phyloP scores from a whole-genome alignment of 345 rosid species.

The Eucalyptus shirleyi region DNA sequence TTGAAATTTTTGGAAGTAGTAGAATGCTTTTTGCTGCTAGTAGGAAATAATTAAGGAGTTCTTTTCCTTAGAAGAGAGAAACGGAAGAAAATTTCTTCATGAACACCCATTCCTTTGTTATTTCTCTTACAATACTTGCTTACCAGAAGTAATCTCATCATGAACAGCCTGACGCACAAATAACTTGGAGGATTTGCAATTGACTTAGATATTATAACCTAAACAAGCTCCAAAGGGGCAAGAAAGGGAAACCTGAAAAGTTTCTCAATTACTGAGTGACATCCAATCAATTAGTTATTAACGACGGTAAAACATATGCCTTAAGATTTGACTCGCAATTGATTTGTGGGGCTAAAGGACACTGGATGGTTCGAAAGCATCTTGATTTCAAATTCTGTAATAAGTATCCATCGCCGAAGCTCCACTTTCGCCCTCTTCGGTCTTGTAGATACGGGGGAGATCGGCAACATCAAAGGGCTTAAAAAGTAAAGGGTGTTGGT shows the following conservation, averaged over 20 bases:
- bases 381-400: neutral
- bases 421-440: neutral
- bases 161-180: neutral
- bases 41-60: neutral
- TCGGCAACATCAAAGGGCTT: conserved; percentile 8
- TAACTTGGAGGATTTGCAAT: neutral
- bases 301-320: neutral
- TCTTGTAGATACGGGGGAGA: neutral
- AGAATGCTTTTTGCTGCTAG: neutral
- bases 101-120: neutral
- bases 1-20: no score
- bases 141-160: neutral
- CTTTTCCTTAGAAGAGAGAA: neutral
- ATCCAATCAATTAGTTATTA: neutral
- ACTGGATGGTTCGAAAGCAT: neutral
- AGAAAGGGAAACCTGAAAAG: neutral
- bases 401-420: neutral
- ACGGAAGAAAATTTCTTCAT: neutral
- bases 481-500: conserved; percentile 12
- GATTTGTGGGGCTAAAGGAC: neutral
- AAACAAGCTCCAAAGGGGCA: neutral
- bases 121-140: neutral
- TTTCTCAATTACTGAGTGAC: neutral
- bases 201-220: neutral
- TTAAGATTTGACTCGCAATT: neutral